A percentile compares a stretch with the other conserved stretches of the same genome.
Conservation (phyloP, 2,329 filamentous ascomycete genomes). For the Colletotrichum melonis region DNA sequence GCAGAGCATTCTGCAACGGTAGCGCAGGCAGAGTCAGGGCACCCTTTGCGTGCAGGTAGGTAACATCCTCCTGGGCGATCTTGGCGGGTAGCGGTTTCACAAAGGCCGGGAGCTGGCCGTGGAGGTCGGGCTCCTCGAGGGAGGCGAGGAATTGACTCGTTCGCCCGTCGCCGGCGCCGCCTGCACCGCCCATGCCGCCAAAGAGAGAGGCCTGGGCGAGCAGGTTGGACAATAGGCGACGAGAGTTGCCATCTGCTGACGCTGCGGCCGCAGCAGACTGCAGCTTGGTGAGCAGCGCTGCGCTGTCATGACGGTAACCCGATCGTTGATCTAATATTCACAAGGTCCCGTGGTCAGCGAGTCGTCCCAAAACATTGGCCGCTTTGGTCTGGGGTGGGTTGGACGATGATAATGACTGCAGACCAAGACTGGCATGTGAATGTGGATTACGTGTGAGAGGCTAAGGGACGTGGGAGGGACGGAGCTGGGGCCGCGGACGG, state of each 20-base stretch:
- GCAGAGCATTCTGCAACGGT: slow-evolving; percentile 80
- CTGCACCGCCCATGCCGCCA: slow-evolving; percentile 36
- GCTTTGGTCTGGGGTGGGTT: not conserved
- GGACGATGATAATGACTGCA: slow-evolving; percentile 10
- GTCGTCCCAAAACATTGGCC: slow-evolving; percentile 11
- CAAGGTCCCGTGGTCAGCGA: slow-evolving; percentile 47
- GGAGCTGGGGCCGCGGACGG: slow-evolving; percentile 25
- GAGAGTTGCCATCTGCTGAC: slow-evolving; percentile 37
- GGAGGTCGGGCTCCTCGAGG: slow-evolving; percentile 59
- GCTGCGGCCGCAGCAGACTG: slow-evolving; percentile 39
- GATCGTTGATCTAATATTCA: slow-evolving; percentile 48
- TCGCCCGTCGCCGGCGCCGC: slow-evolving; percentile 44
- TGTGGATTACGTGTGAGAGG: slow-evolving; percentile 32
- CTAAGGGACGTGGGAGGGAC: slow-evolving; percentile 32
- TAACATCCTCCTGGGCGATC: slow-evolving; percentile 83
- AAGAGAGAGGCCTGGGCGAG: slow-evolving; percentile 44
- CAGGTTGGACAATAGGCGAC: slow-evolving; percentile 35
- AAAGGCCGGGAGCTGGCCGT: slow-evolving; percentile 70
- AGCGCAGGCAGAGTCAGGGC: slow-evolving; percentile 80
- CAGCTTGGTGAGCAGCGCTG: slow-evolving; percentile 44
- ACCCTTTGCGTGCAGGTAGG: slow-evolving; percentile 86
- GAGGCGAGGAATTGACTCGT: slow-evolving; percentile 58
- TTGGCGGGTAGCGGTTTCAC: slow-evolving; percentile 83
- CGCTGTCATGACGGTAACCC: slow-evolving; percentile 48
- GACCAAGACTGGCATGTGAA: slow-evolving; percentile 38